Conservation (phyloP, 2,329 filamentous ascomycete species). For the Pseudonectria buxi region DNA sequence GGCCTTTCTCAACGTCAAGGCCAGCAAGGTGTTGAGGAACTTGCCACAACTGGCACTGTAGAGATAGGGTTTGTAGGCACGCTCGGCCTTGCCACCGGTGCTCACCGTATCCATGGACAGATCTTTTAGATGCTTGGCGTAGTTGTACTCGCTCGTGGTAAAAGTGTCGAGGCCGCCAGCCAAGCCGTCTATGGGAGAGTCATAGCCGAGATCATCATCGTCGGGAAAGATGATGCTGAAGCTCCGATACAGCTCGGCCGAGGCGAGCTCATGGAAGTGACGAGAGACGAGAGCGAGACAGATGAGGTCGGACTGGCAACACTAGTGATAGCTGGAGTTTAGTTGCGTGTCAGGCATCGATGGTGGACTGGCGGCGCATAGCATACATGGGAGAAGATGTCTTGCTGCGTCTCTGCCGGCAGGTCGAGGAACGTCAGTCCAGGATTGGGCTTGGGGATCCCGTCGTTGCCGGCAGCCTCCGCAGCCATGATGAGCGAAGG, state of each 20-base stretch:
- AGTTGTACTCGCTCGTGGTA: slow-evolving; percentile 57
- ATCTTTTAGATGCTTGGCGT: slow-evolving; percentile 50
- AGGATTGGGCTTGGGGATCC: slow-evolving; percentile 13
- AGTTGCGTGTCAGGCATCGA: background rate
- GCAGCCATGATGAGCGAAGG: slow-evolving; percentile 27
- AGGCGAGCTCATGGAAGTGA: slow-evolving; percentile 51
- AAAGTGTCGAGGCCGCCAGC: slow-evolving; percentile 55
- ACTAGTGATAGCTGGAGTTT: slow-evolving; percentile 30
- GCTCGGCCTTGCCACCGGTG: slow-evolving; percentile 45
- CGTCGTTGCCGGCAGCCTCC: slow-evolving; percentile 25
- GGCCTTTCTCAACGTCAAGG: slow-evolving; percentile 49
- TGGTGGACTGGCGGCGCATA: background rate
- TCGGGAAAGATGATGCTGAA: slow-evolving; percentile 58
- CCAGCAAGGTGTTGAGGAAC: slow-evolving; percentile 56
- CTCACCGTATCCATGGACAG: slow-evolving; percentile 50
- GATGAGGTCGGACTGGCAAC: slow-evolving; percentile 46
- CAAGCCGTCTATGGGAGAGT: slow-evolving; percentile 49
- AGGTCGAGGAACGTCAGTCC: slow-evolving; percentile 33
- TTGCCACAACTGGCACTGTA: slow-evolving; percentile 53
- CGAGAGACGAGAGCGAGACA: slow-evolving; percentile 52
- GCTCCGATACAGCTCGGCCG: slow-evolving; percentile 51
- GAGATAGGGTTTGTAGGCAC: slow-evolving; percentile 46
- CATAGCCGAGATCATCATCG: slow-evolving; percentile 45
- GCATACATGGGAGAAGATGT: slow-evolving; percentile 42
- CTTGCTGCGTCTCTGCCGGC: slow-evolving; percentile 41